These are phyloP conservation scores for Colletotrichum tofieldiae DNA, from an alignment of 2,329 filamentous ascomycete genomes.

Conservation along the genomic window DNA sequence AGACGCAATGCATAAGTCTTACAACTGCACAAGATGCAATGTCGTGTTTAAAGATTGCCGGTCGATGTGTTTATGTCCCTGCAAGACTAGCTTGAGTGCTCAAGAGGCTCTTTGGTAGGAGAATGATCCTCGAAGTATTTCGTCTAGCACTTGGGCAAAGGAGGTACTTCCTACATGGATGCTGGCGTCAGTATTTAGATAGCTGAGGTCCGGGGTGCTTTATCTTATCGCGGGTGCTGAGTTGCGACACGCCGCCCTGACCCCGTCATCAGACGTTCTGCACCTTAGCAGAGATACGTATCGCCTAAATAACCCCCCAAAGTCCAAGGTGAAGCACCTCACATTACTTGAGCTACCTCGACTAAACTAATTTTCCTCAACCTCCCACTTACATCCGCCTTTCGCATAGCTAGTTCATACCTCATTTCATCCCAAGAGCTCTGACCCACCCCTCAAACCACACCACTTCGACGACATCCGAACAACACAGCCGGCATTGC, in stretches of 20 bases:
- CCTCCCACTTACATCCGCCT: background rate
- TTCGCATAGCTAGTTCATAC: background rate
- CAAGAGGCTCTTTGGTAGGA: background rate
- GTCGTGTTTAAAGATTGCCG: background rate
- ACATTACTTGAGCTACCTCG: background rate
- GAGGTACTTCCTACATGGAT: background rate
- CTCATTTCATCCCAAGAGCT: background rate
- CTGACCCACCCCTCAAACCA: background rate
- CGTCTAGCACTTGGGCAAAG: background rate
- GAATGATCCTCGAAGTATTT: background rate
- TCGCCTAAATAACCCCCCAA: background rate
- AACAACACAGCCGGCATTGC: background rate
- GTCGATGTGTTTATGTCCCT: background rate
- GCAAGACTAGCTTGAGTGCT: background rate
- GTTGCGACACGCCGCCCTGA: background rate
- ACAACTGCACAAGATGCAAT: background rate
- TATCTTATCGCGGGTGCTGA: constrained; percentile 4
- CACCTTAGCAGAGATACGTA: constrained; percentile 1
- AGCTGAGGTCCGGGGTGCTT: background rate
- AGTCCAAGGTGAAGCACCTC: constrained; percentile 6
- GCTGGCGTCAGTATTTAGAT: constrained; percentile 5
- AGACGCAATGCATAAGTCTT: background rate
- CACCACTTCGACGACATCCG: background rate
- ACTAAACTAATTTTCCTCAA: background rate
- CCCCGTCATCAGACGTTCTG: background rate